Evolutionary conservation across 805 yeast genomes (phyloP), one percentile per base, ranked within the genome.

Genomic region (Candida golubevii): DNA sequence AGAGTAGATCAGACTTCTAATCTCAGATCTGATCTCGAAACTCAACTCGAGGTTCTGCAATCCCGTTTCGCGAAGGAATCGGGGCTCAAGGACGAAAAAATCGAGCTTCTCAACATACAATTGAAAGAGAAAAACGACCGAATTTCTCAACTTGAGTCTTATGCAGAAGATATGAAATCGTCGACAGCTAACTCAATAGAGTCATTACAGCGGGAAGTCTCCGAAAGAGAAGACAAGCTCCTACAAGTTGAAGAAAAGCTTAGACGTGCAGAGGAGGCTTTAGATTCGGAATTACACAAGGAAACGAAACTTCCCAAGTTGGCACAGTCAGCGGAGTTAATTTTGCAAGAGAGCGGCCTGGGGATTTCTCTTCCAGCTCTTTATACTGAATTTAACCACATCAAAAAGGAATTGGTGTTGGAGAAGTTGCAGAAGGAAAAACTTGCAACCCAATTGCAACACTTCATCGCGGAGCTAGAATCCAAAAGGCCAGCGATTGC

Each of bases 381-480:
- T 28, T 79, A 82, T 52, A 62, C 85, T 1, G 91, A 85, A 54
- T 79, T 77, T 55, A 76, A 78, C 48, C 69, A 77, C 43, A 62
- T 87, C 45, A 82, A 80, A 60, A 84, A 77, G 51, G 85, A 84
- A 51, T 67, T 87, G 39, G 72, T 79, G 3, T 75, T 79, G 42
- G 96, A 88, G 62, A 78, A 81, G 54, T 74, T 82, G 13, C 83
- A 85, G 41, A 88, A 86, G 53, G 81, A 79, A 45, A 75, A 77
- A 43, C 71, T 91, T 47, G 85, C 89, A 44, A 62, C 69, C 31
- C 91, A 88, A 61, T 70, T 90, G 46, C 83, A 85, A 53, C 69
- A 73, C 1, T 81, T 91, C 51, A 79, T 89, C 29, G 71, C 73
- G 14, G 97, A 89, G 61, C 69, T 90, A 49, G 95, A 88, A 55